These are phyloP conservation scores for Fomitopsis pulvina DNA, from an alignment of 768 basidiomycete species.

Conservation along the genomic window DNA sequence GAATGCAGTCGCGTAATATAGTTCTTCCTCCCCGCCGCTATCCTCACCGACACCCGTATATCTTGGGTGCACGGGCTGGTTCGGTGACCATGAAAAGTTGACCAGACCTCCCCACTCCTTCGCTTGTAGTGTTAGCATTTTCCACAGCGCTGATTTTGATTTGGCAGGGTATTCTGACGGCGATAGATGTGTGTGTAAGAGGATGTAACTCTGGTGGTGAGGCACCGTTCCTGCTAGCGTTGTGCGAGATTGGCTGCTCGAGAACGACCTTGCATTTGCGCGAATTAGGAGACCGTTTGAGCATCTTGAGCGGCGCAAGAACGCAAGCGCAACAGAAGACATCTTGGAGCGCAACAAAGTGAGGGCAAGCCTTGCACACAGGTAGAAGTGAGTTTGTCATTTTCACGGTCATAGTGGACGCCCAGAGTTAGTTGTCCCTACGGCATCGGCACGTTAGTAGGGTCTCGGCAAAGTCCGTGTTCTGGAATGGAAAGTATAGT, in stretches of 20 bases:
- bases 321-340: no score
- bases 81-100: conserved; percentile 53
- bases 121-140: conserved; percentile 39
- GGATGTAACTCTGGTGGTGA: conserved; percentile 45
- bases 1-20: conserved; percentile 45
- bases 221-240: conserved; percentile 45
- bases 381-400: no score
- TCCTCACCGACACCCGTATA: conserved; percentile 16
- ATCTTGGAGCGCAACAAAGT: no score
- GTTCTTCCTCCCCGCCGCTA: conserved; percentile 15
- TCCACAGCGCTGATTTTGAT: conserved; percentile 38
- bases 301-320: no score
- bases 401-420: no score
- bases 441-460: no score
- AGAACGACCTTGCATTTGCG: background rate
- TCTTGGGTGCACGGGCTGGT: conserved; percentile 13
- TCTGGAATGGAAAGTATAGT: no score
- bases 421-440: no score
- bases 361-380: no score
- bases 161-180: conserved; percentile 43
- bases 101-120: conserved; percentile 46
- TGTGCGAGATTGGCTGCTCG: background rate
- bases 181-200: conserved; percentile 45
- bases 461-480: no score
- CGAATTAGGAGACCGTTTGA: background rate